These are phyloP conservation scores for Rauvolfia tetraphylla DNA, from an alignment of 257 asterid genomes.

Conservation along the genomic window DNA sequence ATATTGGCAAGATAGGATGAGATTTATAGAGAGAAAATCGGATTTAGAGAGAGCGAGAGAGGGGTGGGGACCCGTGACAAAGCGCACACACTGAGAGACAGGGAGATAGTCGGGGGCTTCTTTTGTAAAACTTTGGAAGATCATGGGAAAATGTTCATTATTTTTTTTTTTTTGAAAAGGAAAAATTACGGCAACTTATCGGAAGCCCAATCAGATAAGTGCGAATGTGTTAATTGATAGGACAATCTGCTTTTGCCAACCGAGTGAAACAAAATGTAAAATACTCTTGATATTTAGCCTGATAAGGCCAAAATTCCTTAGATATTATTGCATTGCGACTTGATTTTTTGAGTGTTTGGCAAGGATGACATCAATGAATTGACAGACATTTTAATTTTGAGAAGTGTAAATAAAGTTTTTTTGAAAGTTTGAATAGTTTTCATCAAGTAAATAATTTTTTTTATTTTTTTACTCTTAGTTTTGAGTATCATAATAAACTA, in stretches of 20 bases:
- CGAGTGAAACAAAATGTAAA: neutral
- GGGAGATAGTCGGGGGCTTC: slow-evolving; percentile 6
- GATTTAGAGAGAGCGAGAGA: neutral
- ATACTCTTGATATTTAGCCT: slow-evolving; percentile 16
- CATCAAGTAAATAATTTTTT: no score
- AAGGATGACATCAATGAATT: neutral
- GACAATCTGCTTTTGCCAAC: slow-evolving; percentile 16
- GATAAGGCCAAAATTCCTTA: slow-evolving; percentile 18
- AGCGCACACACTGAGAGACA: neutral
- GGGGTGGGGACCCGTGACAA: slow-evolving; percentile 13
- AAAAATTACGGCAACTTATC: neutral
- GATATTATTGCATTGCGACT: slow-evolving; percentile 13
- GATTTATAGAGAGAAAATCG: slow-evolving; percentile 3
- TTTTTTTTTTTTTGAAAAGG: neutral
- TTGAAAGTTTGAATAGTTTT: no score
- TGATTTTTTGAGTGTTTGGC: slow-evolving; percentile 1
- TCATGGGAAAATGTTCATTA: neutral
- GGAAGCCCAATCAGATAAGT: slow-evolving; percentile 1
- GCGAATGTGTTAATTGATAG: neutral
- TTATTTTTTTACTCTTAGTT: no score
- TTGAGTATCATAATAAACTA: no score
- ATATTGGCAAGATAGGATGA: neutral
- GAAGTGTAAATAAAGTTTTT: no score
- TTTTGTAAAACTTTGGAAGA: neutral
- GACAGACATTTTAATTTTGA: neutral